Percentiles rank a stretch among this genome's conserved stretches.
Conservation (phyloP, 805 yeast genomes). For the Wickerhamiella bombiphila region DNA sequence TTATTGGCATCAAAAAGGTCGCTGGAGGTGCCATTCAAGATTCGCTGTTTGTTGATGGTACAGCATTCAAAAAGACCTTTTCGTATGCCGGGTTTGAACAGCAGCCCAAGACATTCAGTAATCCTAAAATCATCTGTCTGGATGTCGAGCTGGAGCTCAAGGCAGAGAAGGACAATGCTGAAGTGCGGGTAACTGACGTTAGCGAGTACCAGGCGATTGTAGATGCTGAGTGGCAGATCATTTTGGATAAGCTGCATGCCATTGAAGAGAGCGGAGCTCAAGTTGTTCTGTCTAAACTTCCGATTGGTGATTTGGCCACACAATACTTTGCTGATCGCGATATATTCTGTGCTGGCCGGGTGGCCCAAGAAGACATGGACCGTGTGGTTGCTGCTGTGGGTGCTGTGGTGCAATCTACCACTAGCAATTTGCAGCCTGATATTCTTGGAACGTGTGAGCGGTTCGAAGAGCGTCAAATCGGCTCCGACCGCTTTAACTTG, state of each 20-base stretch:
- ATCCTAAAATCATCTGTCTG: slow-evolving; percentile 72
- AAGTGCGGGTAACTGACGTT: slow-evolving; percentile 89
- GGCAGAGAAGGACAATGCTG: slow-evolving; percentile 98
- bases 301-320: slow-evolving; percentile 98
- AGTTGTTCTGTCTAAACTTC: slow-evolving; percentile 83
- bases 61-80: slow-evolving; percentile 93
- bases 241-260: slow-evolving; percentile 69
- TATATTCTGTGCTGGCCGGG: slow-evolving; percentile 96
- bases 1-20: slow-evolving; percentile 89
- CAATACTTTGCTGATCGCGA: slow-evolving; percentile 94
- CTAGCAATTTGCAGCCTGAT: slow-evolving; percentile 45
- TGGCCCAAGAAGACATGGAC: slow-evolving; percentile 74
- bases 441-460: slow-evolving; percentile 72
- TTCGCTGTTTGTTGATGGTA: slow-evolving; percentile 77
- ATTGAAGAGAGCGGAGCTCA: slow-evolving; percentile 78
- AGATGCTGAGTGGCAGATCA: slow-evolving; percentile 98
- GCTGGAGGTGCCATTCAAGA: slow-evolving; percentile 97
- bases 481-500: slow-evolving; percentile 86
- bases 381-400: slow-evolving; percentile 91
- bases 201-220: slow-evolving; percentile 89
- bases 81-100: slow-evolving; percentile 98
- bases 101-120: slow-evolving; percentile 72
- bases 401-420: slow-evolving; percentile 62
- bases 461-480: slow-evolving; percentile 92
- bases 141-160: slow-evolving; percentile 92